Percentiles rank a stretch among this genome's conserved stretches.
phyloP scores from a whole-genome alignment of 768 basidiomycete species.

The Russula sp. region DNA sequence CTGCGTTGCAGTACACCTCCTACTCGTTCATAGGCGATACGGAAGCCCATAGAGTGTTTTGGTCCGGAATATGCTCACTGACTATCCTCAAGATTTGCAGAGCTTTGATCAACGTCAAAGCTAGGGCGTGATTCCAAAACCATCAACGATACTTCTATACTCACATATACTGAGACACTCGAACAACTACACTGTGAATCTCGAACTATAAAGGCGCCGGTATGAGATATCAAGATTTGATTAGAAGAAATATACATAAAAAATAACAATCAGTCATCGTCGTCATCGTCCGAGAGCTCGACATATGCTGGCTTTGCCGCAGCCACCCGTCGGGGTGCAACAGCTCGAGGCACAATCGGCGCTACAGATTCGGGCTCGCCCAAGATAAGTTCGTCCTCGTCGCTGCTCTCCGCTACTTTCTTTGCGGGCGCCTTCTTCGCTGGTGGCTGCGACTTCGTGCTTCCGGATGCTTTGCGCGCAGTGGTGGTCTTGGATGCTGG shows the following conservation, averaged over 20 bases:
- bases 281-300: slow-evolving; percentile 49
- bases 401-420: slow-evolving; percentile 40
- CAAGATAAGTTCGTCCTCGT: slow-evolving; percentile 42
- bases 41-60: no score
- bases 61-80: no score
- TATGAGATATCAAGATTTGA: slow-evolving; percentile 32
- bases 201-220: neutral
- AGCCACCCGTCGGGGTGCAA: slow-evolving; percentile 49
- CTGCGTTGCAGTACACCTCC: no score
- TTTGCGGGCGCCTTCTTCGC: slow-evolving; percentile 29
- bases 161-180: neutral
- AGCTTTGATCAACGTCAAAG: slow-evolving; percentile 36
- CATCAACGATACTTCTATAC: slow-evolving; percentile 1
- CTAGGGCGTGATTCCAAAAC: slow-evolving; percentile 31
- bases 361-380: slow-evolving; percentile 44
- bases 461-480: slow-evolving; percentile 53
- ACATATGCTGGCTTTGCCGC: slow-evolving; percentile 41
- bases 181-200: neutral
- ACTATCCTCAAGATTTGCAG: no score
- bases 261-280: slow-evolving; percentile 38
- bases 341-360: slow-evolving; percentile 41
- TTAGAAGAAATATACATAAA: slow-evolving; percentile 43
- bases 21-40: no score
- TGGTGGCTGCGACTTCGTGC: slow-evolving; percentile 43
- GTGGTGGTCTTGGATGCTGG: slow-evolving; percentile 22